phyloP scores from a whole-genome alignment of 2,329 filamentous ascomycete species.

The Aulographum hederae region DNA sequence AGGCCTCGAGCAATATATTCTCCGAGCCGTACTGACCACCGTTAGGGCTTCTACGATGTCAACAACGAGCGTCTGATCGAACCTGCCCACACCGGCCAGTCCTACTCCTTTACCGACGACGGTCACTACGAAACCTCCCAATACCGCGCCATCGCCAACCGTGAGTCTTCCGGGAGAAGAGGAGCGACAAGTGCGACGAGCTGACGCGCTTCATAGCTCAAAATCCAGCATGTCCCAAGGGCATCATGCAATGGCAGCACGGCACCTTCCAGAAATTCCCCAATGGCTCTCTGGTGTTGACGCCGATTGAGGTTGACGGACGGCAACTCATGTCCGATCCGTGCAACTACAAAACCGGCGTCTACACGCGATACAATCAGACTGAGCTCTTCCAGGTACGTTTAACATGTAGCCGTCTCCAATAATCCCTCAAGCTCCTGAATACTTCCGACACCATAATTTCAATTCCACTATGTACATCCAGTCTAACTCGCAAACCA shows the following conservation, averaged over 20 bases:
- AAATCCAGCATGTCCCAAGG: slow-evolving; percentile 41
- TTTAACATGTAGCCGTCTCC: no score
- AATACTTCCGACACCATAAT: neutral
- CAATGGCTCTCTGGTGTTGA: slow-evolving; percentile 40
- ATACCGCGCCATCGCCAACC: slow-evolving; percentile 51
- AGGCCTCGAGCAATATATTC: neutral
- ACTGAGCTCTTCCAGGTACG: slow-evolving; percentile 41
- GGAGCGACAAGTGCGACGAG: neutral
- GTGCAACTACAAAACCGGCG: slow-evolving; percentile 34
- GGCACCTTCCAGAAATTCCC: slow-evolving; percentile 38
- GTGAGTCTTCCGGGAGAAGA: slow-evolving; percentile 27
- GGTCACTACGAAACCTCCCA: slow-evolving; percentile 52
- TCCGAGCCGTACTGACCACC: no score
- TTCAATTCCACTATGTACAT: neutral
- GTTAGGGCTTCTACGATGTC: slow-evolving; percentile 57
- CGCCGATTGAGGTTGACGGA: slow-evolving; percentile 46
- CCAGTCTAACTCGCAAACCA: slow-evolving; percentile 7
- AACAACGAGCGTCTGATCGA: slow-evolving; percentile 47
- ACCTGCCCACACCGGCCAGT: slow-evolving; percentile 47
- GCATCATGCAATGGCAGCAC: slow-evolving; percentile 58
- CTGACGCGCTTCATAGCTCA: slow-evolving; percentile 23
- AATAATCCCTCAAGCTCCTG: slow-evolving; percentile 1
- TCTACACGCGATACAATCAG: slow-evolving; percentile 50
- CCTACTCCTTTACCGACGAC: slow-evolving; percentile 53
- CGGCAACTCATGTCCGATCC: slow-evolving; percentile 48